Conservation (phyloP, 805 yeast genomes). For the Ogataea paradorogensis region DNA sequence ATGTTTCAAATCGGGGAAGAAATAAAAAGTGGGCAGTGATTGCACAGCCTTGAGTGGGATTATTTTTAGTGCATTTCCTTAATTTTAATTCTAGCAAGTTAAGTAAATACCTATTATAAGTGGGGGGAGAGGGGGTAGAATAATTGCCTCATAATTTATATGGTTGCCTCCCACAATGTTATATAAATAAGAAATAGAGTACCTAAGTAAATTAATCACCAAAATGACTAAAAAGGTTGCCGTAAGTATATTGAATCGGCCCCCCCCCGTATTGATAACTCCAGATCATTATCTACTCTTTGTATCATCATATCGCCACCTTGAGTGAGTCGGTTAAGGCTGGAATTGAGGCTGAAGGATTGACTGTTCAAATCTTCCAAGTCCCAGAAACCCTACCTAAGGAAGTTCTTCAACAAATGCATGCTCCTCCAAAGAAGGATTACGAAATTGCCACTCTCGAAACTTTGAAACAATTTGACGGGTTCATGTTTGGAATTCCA, state of each 20-base stretch:
- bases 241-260: slow-evolving; percentile 12
- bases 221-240: slow-evolving; percentile 22
- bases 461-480: slow-evolving; percentile 62
- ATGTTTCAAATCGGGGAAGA: slow-evolving; percentile 7
- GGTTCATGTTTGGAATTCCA: slow-evolving; percentile 74
- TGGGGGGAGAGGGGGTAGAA: background rate
- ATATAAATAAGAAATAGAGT: background rate
- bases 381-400: slow-evolving; percentile 73
- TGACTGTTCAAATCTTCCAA: slow-evolving; percentile 68
- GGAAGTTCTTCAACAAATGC: slow-evolving; percentile 57
- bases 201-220: background rate
- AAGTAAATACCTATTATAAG: background rate
- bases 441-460: slow-evolving; percentile 59
- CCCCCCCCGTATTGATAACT: background rate
- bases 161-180: too few relatives aligned
- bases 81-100: too few relatives aligned
- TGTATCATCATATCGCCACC: slow-evolving; percentile 72
- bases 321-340: slow-evolving; percentile 66
- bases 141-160: too few relatives aligned
- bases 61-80: too few relatives aligned
- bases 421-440: slow-evolving; percentile 61
- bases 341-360: slow-evolving; percentile 72
- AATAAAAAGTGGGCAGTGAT: slow-evolving; percentile 2
- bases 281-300: slow-evolving; percentile 68
- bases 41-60: slow-evolving; percentile 9